These are phyloP conservation scores for Phytophthora capsici DNA, from an alignment of 352 stramenopile genomes.

Conservation along the genomic window DNA sequence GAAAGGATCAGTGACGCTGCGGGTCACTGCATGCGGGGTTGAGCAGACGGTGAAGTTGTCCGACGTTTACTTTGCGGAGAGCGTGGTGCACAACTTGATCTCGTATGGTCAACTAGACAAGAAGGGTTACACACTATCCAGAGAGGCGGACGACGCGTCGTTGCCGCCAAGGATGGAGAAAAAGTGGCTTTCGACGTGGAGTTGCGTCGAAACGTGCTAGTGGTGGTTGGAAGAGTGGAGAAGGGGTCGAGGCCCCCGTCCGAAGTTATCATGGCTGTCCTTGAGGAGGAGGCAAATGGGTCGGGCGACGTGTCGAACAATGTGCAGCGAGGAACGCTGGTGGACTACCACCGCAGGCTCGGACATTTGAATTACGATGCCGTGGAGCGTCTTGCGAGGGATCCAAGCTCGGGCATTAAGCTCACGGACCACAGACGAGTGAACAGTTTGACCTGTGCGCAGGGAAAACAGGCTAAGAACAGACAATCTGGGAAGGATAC, in stretches of 20 bases:
- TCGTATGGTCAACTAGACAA: not conserved
- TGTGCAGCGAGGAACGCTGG: not conserved
- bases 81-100: not conserved
- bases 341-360: slow-evolving; percentile 5
- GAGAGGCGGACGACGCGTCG: not conserved
- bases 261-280: slow-evolving; percentile 1
- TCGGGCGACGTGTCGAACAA: too few species aligned
- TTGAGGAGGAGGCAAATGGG: slow-evolving; percentile 4
- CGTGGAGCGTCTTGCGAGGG: not conserved
- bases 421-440: not conserved
- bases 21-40: not conserved
- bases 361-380: not conserved
- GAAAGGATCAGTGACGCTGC: not conserved
- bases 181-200: slow-evolving; percentile 3
- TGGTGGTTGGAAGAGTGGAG: not conserved
- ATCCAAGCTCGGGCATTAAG: not conserved
- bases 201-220: not conserved
- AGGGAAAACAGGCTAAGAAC: not conserved
- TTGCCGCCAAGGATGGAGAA: not conserved
- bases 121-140: not conserved
- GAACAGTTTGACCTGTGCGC: not conserved
- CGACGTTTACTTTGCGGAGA: not conserved
- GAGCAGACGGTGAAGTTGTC: not conserved
- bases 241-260: not conserved
- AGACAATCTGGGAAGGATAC: not conserved